Conservation (phyloP, 2,329 filamentous ascomycete species). For the Pseudocercospora fuligena region DNA sequence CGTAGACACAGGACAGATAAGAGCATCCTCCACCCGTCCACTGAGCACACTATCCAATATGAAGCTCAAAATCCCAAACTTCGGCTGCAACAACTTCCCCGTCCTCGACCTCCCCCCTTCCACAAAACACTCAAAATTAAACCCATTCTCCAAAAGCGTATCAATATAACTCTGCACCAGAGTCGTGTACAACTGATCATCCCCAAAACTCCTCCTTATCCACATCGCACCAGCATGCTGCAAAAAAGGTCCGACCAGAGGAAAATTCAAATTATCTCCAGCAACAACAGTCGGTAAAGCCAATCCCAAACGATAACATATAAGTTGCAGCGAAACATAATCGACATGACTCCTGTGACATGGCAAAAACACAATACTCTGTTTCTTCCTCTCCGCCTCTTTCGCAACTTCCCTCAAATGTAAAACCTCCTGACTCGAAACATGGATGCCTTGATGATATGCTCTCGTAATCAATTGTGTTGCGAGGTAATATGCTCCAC, state of each 20-base stretch:
- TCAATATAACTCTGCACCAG: slow-evolving; percentile 98
- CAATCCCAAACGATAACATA: slow-evolving; percentile 91
- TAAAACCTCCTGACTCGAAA: slow-evolving; percentile 91
- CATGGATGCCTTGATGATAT: slow-evolving; percentile 95
- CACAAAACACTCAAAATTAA: slow-evolving; percentile 96
- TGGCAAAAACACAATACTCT: slow-evolving; percentile 93
- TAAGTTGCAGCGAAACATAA: slow-evolving; percentile 91
- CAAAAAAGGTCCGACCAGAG: slow-evolving; percentile 83
- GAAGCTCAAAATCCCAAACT: slow-evolving; percentile 93
- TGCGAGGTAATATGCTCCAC: slow-evolving; percentile 84
- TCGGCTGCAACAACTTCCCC: slow-evolving; percentile 89
- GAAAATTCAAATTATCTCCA: slow-evolving; percentile 95
- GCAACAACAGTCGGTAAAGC: slow-evolving; percentile 90
- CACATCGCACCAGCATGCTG: slow-evolving; percentile 97
- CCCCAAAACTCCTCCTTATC: slow-evolving; percentile 89
- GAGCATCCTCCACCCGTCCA: slow-evolving; percentile 83
- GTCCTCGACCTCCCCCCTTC: slow-evolving; percentile 92
- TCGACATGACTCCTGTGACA: slow-evolving; percentile 96
- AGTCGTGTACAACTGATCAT: slow-evolving; percentile 86
- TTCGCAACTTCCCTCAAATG: slow-evolving; percentile 81
- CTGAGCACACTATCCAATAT: slow-evolving; percentile 88
- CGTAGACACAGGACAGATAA: slow-evolving; percentile 93
- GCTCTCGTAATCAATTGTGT: slow-evolving; percentile 90
- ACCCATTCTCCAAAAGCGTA: slow-evolving; percentile 84
- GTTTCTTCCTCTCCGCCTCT: slow-evolving; percentile 81